These are phyloP conservation scores for Platanthera guangdongensis DNA, from an alignment of 106 monocot genomes.

Conservation along the genomic window DNA sequence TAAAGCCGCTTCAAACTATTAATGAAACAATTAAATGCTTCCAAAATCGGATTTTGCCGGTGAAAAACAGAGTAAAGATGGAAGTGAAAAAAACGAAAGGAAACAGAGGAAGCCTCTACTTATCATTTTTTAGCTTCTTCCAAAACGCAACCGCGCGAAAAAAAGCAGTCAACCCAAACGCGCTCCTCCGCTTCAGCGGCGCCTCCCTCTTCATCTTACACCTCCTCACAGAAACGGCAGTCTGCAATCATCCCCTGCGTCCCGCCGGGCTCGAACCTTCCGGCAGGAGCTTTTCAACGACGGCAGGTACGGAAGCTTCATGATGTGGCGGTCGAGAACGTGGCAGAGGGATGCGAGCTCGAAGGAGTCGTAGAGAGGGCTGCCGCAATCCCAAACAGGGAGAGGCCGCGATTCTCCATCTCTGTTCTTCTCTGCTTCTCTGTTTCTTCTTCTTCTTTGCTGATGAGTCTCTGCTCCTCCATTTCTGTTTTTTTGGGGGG, in stretches of 20 bases:
- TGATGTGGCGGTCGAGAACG: constrained; percentile 36
- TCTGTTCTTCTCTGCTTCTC: background rate
- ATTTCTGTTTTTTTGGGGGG: background rate
- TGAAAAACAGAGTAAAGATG: too few species aligned
- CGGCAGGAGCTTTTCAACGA: background rate
- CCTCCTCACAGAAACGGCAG: background rate
- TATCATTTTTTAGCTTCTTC: constrained; percentile 6
- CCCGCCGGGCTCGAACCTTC: background rate
- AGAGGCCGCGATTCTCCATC: background rate
- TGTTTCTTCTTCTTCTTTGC: background rate
- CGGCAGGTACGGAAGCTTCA: constrained; percentile 22
- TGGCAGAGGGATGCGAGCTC: constrained; percentile 37
- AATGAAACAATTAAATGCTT: too few species aligned
- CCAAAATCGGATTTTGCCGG: too few species aligned
- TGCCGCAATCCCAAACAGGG: constrained; percentile 58
- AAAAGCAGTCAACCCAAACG: background rate
- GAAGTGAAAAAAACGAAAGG: background rate
- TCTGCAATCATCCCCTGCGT: background rate
- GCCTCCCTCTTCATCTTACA: constrained; percentile 10
- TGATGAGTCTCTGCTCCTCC: background rate
- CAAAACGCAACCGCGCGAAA: constrained; percentile 17
- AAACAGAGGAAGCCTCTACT: background rate
- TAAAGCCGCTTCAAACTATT: too few species aligned
- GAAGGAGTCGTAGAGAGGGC: constrained; percentile 61
- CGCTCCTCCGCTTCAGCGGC: constrained; percentile 7